Evolutionary conservation across 2,329 filamentous ascomycete species (phyloP), one percentile per base, ranked within the genome.

Genomic region (Xylariaceae sp.): DNA sequence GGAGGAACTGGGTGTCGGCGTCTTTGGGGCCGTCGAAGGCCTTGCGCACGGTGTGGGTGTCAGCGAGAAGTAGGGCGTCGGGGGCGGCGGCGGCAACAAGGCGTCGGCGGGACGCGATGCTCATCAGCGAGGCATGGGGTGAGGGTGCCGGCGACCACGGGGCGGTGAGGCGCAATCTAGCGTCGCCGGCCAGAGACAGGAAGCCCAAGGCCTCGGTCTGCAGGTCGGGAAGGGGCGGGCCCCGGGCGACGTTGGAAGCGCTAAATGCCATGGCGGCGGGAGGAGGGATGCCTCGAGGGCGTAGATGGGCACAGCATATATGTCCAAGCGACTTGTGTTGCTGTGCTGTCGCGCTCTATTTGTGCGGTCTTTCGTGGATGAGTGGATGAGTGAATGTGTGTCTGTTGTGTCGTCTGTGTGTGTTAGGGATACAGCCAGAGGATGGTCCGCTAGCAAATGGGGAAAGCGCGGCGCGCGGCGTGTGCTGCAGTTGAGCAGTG

Each of bases 171-270:
- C 87, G 88, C 61, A 97, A 73, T 71, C 93, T 96, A 53, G 87
- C 83, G 64, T 96, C 90, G 63, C 89, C 87, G 50, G 86, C 84
- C 42, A 96, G 74, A 47, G 88, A 83, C 60, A 88, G 81, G 71
- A 99, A 97, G 5, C 90, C 90, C 45, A 99, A 76, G 60, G 81
- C 81, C 89, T 96, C 90, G 60, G 91, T 93, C 69, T 87, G 83
- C 61, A 96, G 88, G 59, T 91, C 86, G 60, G 85, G 78, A 49
- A 96, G 77, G 64, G 90, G 84, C 45, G 82, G 77, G 40, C 88
- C 89, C 66, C 80, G 75, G 47, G 71, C 69, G 49, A 62, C 50
- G 38, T 52, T 56, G 67, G 68, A 42, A 60, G 63, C 56, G 55
- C 51, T 55, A 51, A 66, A 66, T 18, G 63, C 62, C 63, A 66